These are phyloP conservation scores for Harringtonia aguacate DNA, from an alignment of 2,329 filamentous ascomycete genomes.

Conservation along the genomic window DNA sequence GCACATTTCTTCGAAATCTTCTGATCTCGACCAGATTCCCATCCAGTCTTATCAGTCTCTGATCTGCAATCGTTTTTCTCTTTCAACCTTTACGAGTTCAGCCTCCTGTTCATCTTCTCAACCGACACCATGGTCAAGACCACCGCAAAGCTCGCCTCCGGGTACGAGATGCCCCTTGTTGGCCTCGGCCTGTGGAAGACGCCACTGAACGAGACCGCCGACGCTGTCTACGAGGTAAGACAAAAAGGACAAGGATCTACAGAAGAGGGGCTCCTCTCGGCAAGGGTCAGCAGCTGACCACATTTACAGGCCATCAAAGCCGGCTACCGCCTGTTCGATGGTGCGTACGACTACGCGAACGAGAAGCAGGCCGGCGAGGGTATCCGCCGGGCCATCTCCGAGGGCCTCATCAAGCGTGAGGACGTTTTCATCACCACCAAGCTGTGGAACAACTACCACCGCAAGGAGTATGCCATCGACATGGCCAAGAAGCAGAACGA, in stretches of 20 bases:
- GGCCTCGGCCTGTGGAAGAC: constrained; percentile 81
- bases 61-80: no score
- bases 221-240: constrained; percentile 58
- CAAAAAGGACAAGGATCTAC: no score
- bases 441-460: constrained; percentile 89
- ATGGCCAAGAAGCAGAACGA: constrained; percentile 67
- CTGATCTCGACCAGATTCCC: no score
- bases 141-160: constrained; percentile 53
- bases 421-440: constrained; percentile 90
- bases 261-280: no score
- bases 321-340: constrained; percentile 50
- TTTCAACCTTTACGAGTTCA: no score
- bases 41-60: no score
- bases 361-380: constrained; percentile 70
- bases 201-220: constrained; percentile 58
- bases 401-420: constrained; percentile 70
- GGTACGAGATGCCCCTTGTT: constrained; percentile 62
- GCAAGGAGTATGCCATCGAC: constrained; percentile 62
- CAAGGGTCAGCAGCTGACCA: neutral
- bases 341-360: constrained; percentile 67
- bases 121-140: constrained; percentile 20
- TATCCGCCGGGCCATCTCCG: constrained; percentile 66
- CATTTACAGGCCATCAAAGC: constrained; percentile 41
- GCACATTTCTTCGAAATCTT: no score
- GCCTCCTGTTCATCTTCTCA: no score